Base-by-base conservation (phyloP, 148 eudicot species). In the Fagopyrum esculentum region DNA sequence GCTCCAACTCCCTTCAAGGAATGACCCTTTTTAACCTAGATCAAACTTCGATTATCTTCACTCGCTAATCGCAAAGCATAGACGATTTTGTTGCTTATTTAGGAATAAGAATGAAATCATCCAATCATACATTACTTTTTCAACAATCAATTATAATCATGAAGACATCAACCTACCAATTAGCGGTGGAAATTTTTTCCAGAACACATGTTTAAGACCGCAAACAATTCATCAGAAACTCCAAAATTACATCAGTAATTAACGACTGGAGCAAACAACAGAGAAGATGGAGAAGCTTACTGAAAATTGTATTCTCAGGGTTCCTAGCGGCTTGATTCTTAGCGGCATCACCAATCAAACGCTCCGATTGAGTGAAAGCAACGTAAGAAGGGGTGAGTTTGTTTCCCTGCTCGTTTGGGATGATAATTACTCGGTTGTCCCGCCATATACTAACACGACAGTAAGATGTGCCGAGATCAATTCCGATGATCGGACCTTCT, bases 241-340 rank as follows among this genome's bases (percentile, higher is more conserved):
- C 8, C 40, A 35, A 35, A 16, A 16, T n/a, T n/a, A 1, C 51
- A 19, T 16, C 51, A 16, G 52, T 10, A 54, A 11, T 35, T 35
- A 35, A 35, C 40, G 1, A 35, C 40, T 35, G 40, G 40, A 35
- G 40, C 40, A 35, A 60, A 19, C n/a, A 0, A 60, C 13, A 60
- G 4, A 44, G 26, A 1, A 12, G 17, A n/a, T 50, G 57, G 9
- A n/a, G 11, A 12, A 4, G 30, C 61, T 19, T 50, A 73, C 75
- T 61, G 5, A 73, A 73, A 19, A 73, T 61, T 7, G 75, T 73
- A 7, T 73, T 73, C 61, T 3, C 30, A 52, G 75, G 75, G 61
- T 73, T 73, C 75, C 51, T 73, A 43, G 75, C 75, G 59, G 52
- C 75, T 61, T 73, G 75, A 52, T 73, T 73, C 61, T 73, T 73